phyloP scores from a whole-genome alignment of 2,329 filamentous ascomycete species.

The Botrytis tulipae region DNA sequence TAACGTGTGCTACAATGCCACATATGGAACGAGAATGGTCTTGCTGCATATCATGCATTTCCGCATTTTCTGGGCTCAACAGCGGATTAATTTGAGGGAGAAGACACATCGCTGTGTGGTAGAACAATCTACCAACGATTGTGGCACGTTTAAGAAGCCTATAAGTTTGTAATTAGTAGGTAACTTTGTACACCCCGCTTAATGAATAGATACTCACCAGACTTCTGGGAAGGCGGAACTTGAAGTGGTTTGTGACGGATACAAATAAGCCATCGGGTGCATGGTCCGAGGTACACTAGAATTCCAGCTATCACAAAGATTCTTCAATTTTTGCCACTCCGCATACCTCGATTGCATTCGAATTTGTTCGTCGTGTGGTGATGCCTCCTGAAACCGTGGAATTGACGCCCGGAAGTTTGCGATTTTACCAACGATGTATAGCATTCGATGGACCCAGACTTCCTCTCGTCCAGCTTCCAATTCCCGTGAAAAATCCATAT shows the following conservation, averaged over 20 bases:
- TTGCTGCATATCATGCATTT: constrained; percentile 68
- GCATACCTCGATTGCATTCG: constrained; percentile 62
- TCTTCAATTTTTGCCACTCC: constrained; percentile 78
- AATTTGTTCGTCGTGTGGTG: constrained; percentile 61
- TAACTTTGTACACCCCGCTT: constrained; percentile 20
- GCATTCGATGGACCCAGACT: constrained; percentile 81
- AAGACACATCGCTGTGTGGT: constrained; percentile 81
- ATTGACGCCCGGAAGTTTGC: constrained; percentile 77
- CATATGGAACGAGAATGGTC: constrained; percentile 82
- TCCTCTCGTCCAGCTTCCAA: constrained; percentile 68
- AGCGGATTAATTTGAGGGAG: constrained; percentile 77
- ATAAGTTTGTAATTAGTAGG: constrained; percentile 30
- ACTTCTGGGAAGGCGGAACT: constrained; percentile 82
- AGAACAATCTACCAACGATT: constrained; percentile 80
- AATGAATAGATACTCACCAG: constrained; percentile 55
- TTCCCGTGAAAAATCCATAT: constrained; percentile 66
- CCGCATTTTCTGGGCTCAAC: constrained; percentile 52
- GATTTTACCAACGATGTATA: constrained; percentile 85
- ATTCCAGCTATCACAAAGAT: constrained; percentile 82
- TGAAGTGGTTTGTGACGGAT: constrained; percentile 62
- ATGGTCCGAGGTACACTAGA: constrained; percentile 77
- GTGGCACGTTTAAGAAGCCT: constrained; percentile 82
- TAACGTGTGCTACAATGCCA: constrained; percentile 82
- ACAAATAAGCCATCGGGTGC: constrained; percentile 78
- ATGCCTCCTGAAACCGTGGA: constrained; percentile 57